phyloP scores from a whole-genome alignment of 2,329 filamentous ascomycete species.

The Mariannaea elegans region DNA sequence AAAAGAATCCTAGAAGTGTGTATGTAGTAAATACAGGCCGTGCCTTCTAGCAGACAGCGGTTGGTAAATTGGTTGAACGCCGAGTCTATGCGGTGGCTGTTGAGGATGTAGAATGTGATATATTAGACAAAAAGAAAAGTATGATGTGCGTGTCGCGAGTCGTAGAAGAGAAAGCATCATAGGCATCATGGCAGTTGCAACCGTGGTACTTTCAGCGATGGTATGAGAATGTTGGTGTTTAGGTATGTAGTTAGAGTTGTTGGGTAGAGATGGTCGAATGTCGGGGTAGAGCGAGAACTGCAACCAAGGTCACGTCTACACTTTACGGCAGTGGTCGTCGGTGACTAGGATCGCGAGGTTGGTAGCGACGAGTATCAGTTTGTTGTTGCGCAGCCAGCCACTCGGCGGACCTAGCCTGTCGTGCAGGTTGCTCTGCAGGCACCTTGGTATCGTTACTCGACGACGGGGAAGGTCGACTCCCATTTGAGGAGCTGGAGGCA shows the following conservation, averaged over 20 bases:
- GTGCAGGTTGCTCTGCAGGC: conserved; percentile 66
- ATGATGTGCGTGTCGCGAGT: conserved; percentile 32
- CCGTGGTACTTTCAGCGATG: conserved; percentile 40
- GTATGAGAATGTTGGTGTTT: conserved; percentile 32
- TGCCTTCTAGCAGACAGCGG: conserved; percentile 28
- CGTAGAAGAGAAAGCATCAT: conserved; percentile 41
- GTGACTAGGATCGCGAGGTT: conserved; percentile 57
- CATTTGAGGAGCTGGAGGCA: conserved; percentile 41
- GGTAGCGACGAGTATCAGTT: conserved; percentile 50
- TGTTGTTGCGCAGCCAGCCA: conserved; percentile 60
- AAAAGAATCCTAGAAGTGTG: conserved; percentile 36
- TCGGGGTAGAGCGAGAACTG: not conserved
- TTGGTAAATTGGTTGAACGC: conserved; percentile 41
- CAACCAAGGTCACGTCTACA: conserved; percentile 21
- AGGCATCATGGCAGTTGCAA: conserved; percentile 23
- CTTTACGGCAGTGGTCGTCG: conserved; percentile 48
- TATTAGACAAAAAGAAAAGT: conserved; percentile 42
- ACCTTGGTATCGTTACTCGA: conserved; percentile 66
- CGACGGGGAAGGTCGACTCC: conserved; percentile 31
- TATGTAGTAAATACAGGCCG: conserved; percentile 41
- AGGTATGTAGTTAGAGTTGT: conserved; percentile 16
- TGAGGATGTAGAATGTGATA: conserved; percentile 28
- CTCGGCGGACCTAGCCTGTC: conserved; percentile 60
- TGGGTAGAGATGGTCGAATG: conserved; percentile 14
- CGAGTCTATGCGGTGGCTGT: conserved; percentile 46